Base-by-base conservation (phyloP, 2,329 filamentous ascomycete species). In the Trichoderma sp. region DNA sequence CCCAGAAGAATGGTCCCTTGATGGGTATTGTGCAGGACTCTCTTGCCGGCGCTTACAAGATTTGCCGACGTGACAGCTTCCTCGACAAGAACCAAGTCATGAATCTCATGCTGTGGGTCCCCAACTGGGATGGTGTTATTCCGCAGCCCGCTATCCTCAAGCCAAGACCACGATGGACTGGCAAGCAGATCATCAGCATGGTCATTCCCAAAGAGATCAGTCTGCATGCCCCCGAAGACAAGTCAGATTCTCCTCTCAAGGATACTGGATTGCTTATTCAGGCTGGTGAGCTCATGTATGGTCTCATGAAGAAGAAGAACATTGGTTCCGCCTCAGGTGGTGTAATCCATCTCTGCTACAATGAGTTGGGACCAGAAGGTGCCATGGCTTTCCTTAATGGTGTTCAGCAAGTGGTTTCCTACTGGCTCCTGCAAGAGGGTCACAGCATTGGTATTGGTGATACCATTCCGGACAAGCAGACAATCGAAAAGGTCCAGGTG, bases 21-120 rank as follows among this genome's bases (percentile, higher is more conserved):
- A 99, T 99, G 97, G 97, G 97, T 90, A 98, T 99, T 76, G 96
- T 99, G 26, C 96, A 99, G 81, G 96, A 99, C 82, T 97, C 95
- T 28, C 87, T 99, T 72, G 96, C 95, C 76, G 96, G 97, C 83
- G 92, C 94, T 57, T 99, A 98, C 89, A 99, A 99, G 85, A 91
- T 99, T 76, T 97, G 93, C 77, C 92, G 94, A 76, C 91, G 95
- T 80, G 96, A 99, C 81, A 90, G 93, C 34, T 98, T 99, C 83
- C 84, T 99, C 72, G 92, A 90, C 71, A 95, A 95, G 80, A 92
- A 97, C 76, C 88, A 95, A 80, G 92, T 99, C 74, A 98, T 98
- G 94, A 97, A 98, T 81, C 88, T 97, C 76, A 92, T 99, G 86
- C 88, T 99, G 75, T 99, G 95, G 95, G 94, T 99, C 68, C 96